Evolutionary conservation across 2,329 filamentous ascomycete genomes (phyloP).

Genomic region (Neopestalotiopsis sp.): DNA sequence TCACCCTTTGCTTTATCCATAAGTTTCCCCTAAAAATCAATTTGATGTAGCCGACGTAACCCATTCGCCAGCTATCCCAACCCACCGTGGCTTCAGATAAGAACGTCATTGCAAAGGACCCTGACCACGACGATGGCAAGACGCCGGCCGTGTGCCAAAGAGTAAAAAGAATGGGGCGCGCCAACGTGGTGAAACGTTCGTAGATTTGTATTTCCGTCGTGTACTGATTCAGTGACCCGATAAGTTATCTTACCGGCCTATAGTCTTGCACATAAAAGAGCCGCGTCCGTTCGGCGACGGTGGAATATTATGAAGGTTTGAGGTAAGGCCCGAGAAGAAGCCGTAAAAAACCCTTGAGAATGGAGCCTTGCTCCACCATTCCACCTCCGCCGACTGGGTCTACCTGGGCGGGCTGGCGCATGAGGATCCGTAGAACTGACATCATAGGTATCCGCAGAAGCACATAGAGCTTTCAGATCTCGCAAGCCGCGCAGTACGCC

Average conservation of each 20-base stretch:
- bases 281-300: slow-evolving; percentile 6
- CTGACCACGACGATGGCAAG: background rate
- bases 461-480: background rate
- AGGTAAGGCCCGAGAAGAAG: slow-evolving; percentile 22
- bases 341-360: slow-evolving; percentile 21
- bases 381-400: slow-evolving; percentile 20
- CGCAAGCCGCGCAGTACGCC: background rate
- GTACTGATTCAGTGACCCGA: slow-evolving; percentile 15
- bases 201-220: background rate
- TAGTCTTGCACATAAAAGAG: background rate
- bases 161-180: slow-evolving; percentile 4
- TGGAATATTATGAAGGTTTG: slow-evolving; percentile 8
- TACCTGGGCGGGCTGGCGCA: slow-evolving; percentile 17
- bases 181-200: slow-evolving; percentile 1
- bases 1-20: slow-evolving; percentile 4
- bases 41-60: slow-evolving; percentile 16
- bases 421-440: slow-evolving; percentile 22
- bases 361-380: slow-evolving; percentile 18
- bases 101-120: slow-evolving; percentile 14
- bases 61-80: background rate
- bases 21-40: slow-evolving; percentile 5
- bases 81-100: slow-evolving; percentile 17
- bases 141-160: slow-evolving; percentile 13
- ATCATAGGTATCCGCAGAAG: slow-evolving; percentile 20
- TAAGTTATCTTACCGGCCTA: slow-evolving; percentile 10